phyloP scores from a whole-genome alignment of 352 stramenopile species.

The Phytophthora crassamura region DNA sequence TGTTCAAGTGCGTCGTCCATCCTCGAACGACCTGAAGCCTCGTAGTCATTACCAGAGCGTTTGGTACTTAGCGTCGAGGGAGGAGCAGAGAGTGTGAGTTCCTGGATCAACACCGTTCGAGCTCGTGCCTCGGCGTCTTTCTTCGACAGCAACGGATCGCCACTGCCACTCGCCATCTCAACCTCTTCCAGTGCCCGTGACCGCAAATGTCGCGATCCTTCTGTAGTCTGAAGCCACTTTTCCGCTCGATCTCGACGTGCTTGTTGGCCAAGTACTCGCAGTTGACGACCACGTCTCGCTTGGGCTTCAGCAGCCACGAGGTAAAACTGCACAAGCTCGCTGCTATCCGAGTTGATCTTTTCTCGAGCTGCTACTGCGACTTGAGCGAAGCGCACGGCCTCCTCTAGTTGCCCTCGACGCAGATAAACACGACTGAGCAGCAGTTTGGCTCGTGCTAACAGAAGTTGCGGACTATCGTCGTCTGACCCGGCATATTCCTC shows the following conservation, averaged over 20 bases:
- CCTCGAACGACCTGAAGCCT: constrained; percentile 32
- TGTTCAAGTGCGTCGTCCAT: constrained; percentile 74
- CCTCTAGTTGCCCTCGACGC: constrained; percentile 61
- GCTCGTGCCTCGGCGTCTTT: constrained; percentile 61
- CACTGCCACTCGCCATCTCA: constrained; percentile 29
- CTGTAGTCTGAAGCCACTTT: constrained; percentile 55
- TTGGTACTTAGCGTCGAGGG: constrained; percentile 14
- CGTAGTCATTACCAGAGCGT: constrained; percentile 12
- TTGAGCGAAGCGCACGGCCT: constrained; percentile 55
- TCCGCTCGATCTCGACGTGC: constrained; percentile 49
- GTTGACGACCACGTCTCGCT: constrained; percentile 61
- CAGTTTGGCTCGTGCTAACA: constrained; percentile 54
- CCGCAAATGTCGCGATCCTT: constrained; percentile 53
- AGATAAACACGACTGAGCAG: constrained; percentile 63
- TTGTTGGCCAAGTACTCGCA: constrained; percentile 53
- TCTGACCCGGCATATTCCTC: constrained; percentile 22
- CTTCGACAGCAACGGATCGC: constrained; percentile 44
- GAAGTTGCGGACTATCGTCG: constrained; percentile 18
- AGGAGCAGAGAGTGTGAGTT: constrained; percentile 40
- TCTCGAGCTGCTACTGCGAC: constrained; percentile 58
- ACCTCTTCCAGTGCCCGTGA: constrained; percentile 48
- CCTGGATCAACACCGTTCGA: constrained; percentile 44
- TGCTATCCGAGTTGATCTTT: constrained; percentile 33
- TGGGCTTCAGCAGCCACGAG: constrained; percentile 61
- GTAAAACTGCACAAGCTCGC: constrained; percentile 57